Conservation (phyloP, 2,329 filamentous ascomycete genomes). For the Ilyonectria mors-panacis region DNA sequence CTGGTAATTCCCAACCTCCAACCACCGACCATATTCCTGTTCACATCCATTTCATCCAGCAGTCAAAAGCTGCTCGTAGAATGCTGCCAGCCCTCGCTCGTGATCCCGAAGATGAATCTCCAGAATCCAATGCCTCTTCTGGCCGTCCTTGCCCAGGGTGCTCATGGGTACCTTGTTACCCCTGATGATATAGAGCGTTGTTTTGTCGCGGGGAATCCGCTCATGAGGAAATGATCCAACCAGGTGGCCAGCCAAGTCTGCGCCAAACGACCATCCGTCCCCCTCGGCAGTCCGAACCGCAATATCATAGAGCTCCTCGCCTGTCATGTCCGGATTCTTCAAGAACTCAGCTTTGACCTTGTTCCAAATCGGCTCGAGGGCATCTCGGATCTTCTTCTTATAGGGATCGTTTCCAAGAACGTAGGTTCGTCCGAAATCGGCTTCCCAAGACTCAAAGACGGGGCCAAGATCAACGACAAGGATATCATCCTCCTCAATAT, state of each 20-base stretch:
- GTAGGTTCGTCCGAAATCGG: slow-evolving; percentile 68
- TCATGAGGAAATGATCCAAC: slow-evolving; percentile 67
- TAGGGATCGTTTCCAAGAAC: slow-evolving; percentile 63
- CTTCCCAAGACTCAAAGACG: slow-evolving; percentile 67
- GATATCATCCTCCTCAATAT: slow-evolving; percentile 64
- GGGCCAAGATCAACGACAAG: slow-evolving; percentile 67
- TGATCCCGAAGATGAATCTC: slow-evolving; percentile 63
- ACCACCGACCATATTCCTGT: no score
- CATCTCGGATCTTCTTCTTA: slow-evolving; percentile 61
- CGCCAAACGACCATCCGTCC: slow-evolving; percentile 62
- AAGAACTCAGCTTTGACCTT: slow-evolving; percentile 58
- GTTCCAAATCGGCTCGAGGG: slow-evolving; percentile 63
- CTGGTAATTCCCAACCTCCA: no score
- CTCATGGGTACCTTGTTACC: slow-evolving; percentile 61
- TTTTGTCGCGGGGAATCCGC: slow-evolving; percentile 64
- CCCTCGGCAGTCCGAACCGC: slow-evolving; percentile 54
- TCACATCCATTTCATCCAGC: background rate
- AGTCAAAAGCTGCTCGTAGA: slow-evolving; percentile 59
- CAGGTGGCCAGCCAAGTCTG: slow-evolving; percentile 62
- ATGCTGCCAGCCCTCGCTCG: slow-evolving; percentile 56
- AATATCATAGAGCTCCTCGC: slow-evolving; percentile 62
- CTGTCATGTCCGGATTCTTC: slow-evolving; percentile 61
- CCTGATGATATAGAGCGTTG: slow-evolving; percentile 60
- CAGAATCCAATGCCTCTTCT: slow-evolving; percentile 64
- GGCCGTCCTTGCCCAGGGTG: slow-evolving; percentile 56